A percentile compares a stretch with the other conserved stretches of the same genome.
These are phyloP conservation scores for Colletotrichum truncatum DNA, from an alignment of 2,329 filamentous ascomycete species.

Conservation along the genomic window DNA sequence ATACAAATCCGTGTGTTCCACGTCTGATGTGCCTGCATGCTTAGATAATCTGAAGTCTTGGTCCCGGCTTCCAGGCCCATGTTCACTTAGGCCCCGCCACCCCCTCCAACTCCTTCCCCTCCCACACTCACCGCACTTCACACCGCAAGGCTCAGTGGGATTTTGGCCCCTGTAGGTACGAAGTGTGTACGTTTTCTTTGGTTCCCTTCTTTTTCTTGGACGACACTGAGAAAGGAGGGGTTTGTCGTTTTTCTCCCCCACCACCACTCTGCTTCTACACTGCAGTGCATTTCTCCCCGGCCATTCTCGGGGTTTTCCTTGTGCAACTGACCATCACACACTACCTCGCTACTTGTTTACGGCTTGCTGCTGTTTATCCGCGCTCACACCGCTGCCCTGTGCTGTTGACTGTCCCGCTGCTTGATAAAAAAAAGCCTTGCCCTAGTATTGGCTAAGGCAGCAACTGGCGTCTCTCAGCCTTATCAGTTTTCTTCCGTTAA, in stretches of 20 bases:
- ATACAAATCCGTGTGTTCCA: too few relatives aligned
- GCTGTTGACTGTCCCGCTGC: neutral
- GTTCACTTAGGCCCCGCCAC: neutral
- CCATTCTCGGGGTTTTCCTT: too few relatives aligned
- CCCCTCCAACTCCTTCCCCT: neutral
- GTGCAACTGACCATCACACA: too few relatives aligned
- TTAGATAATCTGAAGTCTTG: too few relatives aligned
- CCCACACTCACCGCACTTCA: neutral
- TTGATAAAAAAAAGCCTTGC: conserved; percentile 6
- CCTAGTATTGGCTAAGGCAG: conserved; percentile 1
- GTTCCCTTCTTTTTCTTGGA: neutral
- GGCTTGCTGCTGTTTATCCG: neutral
- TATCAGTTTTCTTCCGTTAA: neutral
- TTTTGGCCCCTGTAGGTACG: neutral
- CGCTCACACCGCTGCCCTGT: neutral
- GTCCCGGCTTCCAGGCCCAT: too few relatives aligned
- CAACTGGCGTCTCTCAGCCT: conserved; percentile 6
- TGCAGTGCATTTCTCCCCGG: too few relatives aligned
- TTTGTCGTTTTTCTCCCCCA: neutral
- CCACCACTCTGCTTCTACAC: too few relatives aligned
- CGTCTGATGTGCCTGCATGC: too few relatives aligned
- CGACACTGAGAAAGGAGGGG: too few relatives aligned
- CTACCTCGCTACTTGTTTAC: too few relatives aligned
- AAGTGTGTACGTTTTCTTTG: neutral
- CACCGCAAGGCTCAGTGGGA: neutral